Evolutionary conservation across 2,329 filamentous ascomycete genomes (phyloP).

Genomic region (Phaeomoniella chlamydospora): DNA sequence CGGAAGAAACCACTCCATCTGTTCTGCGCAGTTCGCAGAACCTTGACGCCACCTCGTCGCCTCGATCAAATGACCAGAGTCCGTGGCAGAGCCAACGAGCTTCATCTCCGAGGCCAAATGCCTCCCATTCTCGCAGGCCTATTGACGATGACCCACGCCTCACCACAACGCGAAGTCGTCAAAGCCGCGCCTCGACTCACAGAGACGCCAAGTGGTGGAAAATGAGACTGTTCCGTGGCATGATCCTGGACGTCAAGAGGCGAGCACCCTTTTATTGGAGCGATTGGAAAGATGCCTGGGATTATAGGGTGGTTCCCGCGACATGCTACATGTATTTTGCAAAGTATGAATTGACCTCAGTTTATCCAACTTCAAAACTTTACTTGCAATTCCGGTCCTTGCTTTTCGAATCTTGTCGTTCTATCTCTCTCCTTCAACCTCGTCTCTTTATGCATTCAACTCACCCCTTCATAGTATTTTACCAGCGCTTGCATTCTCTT

Average conservation of each 20-base stretch:
- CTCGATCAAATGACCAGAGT: neutral
- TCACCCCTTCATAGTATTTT: conserved; percentile 56
- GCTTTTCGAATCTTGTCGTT: conserved; percentile 1
- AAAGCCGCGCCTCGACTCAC: conserved; percentile 7
- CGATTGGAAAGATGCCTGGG: conserved; percentile 79
- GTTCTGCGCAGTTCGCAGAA: too few species aligned
- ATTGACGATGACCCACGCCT: conserved; percentile 8
- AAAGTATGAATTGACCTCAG: conserved; percentile 60
- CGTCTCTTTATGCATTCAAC: conserved; percentile 1
- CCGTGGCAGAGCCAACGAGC: neutral
- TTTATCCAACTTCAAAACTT: conserved; percentile 13
- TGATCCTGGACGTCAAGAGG: conserved; percentile 62
- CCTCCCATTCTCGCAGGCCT: neutral
- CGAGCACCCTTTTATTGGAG: conserved; percentile 64
- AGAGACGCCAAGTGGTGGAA: conserved; percentile 51
- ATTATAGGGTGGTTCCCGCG: conserved; percentile 75
- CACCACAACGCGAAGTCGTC: conserved; percentile 6
- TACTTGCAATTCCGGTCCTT: neutral
- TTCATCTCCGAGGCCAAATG: neutral
- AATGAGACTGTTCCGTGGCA: conserved; percentile 61
- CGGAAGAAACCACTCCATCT: too few species aligned
- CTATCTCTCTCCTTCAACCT: conserved; percentile 2
- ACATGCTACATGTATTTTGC: conserved; percentile 94
- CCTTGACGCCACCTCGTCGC: too few species aligned
- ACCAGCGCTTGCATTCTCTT: conserved; percentile 73